Conservation (phyloP, 1,139 yeast genomes). For the Waltiozyma solani region DNA sequence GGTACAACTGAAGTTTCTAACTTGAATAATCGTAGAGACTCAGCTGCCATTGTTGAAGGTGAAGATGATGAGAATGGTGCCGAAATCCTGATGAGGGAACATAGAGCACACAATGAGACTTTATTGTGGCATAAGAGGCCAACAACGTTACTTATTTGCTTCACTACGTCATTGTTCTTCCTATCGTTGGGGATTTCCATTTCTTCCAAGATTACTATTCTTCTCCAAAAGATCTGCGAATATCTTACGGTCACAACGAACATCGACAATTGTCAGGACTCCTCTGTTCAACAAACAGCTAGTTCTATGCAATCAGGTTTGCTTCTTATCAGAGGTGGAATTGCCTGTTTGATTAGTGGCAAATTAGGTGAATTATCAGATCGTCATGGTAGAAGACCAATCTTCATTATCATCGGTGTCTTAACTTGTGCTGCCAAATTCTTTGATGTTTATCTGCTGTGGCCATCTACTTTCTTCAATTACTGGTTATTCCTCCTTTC, state of each 20-base stretch:
- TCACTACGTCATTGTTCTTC: constrained; percentile 16
- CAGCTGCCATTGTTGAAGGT: too few species aligned
- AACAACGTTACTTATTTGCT: constrained; percentile 19
- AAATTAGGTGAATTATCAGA: constrained; percentile 52
- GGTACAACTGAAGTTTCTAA: too few species aligned
- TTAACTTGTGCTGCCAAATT: constrained; percentile 22
- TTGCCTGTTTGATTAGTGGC: constrained; percentile 20
- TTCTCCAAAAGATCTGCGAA: constrained; percentile 21
- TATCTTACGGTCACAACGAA: constrained; percentile 3
- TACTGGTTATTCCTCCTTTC: constrained; percentile 28
- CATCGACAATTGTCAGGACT: constrained; percentile 18
- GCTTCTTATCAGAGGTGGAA: constrained; percentile 14
- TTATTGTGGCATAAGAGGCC: constrained; percentile 22
- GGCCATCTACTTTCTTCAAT: constrained; percentile 22
- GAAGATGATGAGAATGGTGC: constrained; percentile 16
- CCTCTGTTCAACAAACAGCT: constrained; percentile 21
- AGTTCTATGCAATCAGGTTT: constrained; percentile 18
- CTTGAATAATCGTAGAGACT: too few species aligned
- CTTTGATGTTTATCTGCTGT: constrained; percentile 24
- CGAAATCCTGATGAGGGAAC: constrained; percentile 10
- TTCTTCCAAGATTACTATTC: constrained; percentile 21
- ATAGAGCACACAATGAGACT: constrained; percentile 13
- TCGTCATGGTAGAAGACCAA: constrained; percentile 46
- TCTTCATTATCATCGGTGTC: constrained; percentile 27
- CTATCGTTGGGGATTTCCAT: constrained; percentile 11